Conservation (phyloP, 2,329 filamentous ascomycete species). For the Colletotrichum filicis region DNA sequence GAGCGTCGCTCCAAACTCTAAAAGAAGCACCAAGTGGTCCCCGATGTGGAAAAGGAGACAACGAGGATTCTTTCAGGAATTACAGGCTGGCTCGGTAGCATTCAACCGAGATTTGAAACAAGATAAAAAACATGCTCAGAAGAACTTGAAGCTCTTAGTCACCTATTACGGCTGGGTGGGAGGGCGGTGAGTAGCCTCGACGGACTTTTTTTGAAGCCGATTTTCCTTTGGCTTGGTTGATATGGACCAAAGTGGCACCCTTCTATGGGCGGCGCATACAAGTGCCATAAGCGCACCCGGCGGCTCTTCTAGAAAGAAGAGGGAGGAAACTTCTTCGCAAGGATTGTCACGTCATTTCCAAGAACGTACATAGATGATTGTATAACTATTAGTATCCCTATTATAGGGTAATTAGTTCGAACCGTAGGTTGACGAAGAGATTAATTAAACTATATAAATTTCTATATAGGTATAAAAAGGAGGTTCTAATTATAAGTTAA, state of each 20-base stretch:
- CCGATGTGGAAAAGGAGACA: background rate
- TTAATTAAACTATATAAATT: no score
- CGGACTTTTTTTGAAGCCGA: background rate
- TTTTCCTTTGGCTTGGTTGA: background rate
- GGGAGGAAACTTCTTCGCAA: background rate
- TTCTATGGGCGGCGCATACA: no score
- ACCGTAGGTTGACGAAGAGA: no score
- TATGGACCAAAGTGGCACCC: no score
- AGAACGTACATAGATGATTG: background rate
- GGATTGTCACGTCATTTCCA: background rate
- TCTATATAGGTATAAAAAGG: no score
- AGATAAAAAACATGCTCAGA: background rate
- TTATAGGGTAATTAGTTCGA: no score
- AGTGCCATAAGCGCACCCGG: background rate
- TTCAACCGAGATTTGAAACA: slow-evolving; percentile 17
- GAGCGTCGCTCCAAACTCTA: background rate
- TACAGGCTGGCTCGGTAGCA: slow-evolving; percentile 4
- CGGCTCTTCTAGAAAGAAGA: background rate
- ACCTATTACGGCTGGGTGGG: background rate
- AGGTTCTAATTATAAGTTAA: no score
- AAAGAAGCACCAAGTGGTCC: background rate
- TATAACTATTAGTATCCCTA: no score
- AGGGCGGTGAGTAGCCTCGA: background rate
- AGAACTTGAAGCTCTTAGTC: background rate
- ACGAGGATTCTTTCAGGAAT: background rate